A percentile compares a stretch with the other conserved stretches of the same genome.
These are phyloP conservation scores for Chalciporus piperatus DNA, from an alignment of 768 basidiomycete genomes.

Conservation along the genomic window DNA sequence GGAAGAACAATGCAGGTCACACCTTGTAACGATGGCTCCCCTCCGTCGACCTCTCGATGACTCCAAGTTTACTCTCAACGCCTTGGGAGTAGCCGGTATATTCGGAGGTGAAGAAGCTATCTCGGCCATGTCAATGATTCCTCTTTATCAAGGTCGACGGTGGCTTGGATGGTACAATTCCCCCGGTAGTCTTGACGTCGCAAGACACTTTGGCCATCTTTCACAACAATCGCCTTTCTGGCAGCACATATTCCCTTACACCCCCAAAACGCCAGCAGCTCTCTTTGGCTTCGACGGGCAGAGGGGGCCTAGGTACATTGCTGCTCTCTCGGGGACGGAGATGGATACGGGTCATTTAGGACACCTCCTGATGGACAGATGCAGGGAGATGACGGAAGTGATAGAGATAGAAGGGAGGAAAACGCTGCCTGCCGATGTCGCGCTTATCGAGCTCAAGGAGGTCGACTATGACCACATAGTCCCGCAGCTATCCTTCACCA, in stretches of 20 bases:
- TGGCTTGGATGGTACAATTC: conserved; percentile 39
- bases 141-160: conserved; percentile 29
- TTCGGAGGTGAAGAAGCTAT: conserved; percentile 37
- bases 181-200: conserved; percentile 32
- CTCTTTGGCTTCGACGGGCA: conserved; percentile 28
- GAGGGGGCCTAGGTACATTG: conserved; percentile 26
- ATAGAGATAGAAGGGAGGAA: too few species aligned
- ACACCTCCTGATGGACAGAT: conserved; percentile 17
- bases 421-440: conserved; percentile 14
- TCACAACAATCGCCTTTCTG: not conserved
- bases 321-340: conserved; percentile 24
- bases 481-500: conserved; percentile 1
- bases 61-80: conserved; percentile 21
- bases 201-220: conserved; percentile 24
- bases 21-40: conserved; percentile 15
- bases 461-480: conserved; percentile 6
- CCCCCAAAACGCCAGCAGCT: conserved; percentile 6
- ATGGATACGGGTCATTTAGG: conserved; percentile 23
- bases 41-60: conserved; percentile 9
- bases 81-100: conserved; percentile 33
- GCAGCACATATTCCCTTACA: not conserved
- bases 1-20: too few species aligned
- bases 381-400: conserved; percentile 1
- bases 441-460: conserved; percentile 10
- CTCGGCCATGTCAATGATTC: conserved; percentile 34